Base-by-base conservation (phyloP, 208 protist species). In the Trypanosoma melophagium region DNA sequence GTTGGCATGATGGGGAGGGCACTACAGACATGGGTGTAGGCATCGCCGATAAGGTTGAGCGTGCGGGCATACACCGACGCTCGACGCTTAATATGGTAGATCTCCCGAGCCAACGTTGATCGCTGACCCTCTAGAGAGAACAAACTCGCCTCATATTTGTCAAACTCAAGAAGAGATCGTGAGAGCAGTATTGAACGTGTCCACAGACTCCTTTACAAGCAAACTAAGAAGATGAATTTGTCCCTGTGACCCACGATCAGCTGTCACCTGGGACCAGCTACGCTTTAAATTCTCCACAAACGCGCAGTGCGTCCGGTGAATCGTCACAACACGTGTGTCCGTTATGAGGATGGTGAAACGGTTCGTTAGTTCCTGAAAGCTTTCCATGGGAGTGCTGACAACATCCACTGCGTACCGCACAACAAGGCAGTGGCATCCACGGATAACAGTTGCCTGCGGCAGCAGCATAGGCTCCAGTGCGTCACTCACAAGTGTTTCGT, bases 11-110 rank as follows among this genome's bases (percentile, higher is more conserved):
- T 75, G 57, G 76, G 69, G 52, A 90, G 59, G 21, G 74, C 61
- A 21, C 74, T 52, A 55, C 77, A 74, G 22, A 86, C 76, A 66
- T 91, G 85, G 10, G 83, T 62, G 69, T 83, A 90, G 47, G 83
- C 77, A 52, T 94, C 88, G 49, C 83, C 79, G 8, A 80, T 88
- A 44, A 94, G 75, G 24, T 75, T 83, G 40, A 94, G 60, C 12
- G 80, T 83, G 21, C 88, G 80, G 12, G 71, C 76, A 63, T 88
- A 94, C 49, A 87, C 85, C 25, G 84, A 84, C 53, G 84, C 84
- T 42, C 88, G 85, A 17, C 88, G 85, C 63, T 94, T 91, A 60
- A 94, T 88, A 77, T 90, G 82, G 61, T 91, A 89, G 41, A 94
- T 94, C 60, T 86, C 71, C 5, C 85, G 82, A 25, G 85, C 83